Base-by-base conservation (phyloP, 768 basidiomycete species). In the Boletus edulis region DNA sequence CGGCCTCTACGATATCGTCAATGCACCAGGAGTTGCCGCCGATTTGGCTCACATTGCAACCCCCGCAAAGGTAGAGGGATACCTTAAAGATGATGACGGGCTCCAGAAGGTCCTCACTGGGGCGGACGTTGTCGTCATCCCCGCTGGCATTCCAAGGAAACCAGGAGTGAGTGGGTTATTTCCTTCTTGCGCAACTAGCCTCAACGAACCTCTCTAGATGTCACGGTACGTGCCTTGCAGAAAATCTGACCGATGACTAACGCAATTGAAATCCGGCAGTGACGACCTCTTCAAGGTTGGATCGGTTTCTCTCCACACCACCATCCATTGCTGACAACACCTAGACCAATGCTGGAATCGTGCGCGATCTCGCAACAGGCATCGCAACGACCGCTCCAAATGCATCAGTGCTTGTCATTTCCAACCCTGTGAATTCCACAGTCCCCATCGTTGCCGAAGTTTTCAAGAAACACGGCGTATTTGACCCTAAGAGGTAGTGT, bases 391-490 rank as follows among this genome's bases (percentile, higher is more conserved):
- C 75, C 46, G 83, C 84, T 41, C 96, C 96, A 56, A 94, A 94
- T 68, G 97, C 97, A 20, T 88, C 89, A 65, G 84, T 98, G 43
- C 84, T 94, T 46, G 94, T 99, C 62, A 98, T 99, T 73, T 96
- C 97, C 64, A 99, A 99, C 80, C 97, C 97, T 32, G 96, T 99
- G 70, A 98, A 99, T 83, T 98, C 96, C 41, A 98, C 97, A 38
- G 96, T 98, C 38, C 97, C 97, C 46, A 92, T 99, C 67, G 93
- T 94, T 44, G 93, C 85, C 15, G 96, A 98, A 73, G 88, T 96
- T 37, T 84, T 95, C 78, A 99, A 96, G 84, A 87, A 92, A 73
- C 82, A 88, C 60, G 87, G 86, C 43, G 89, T 92, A 29, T 98
- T 89, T 69, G 85, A 99, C 72, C 89, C 94, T 59, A 97, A 90